Percentiles rank a stretch among this genome's conserved stretches.
Evolutionary conservation across 768 basidiomycete genomes (phyloP).

Genomic region (Candolleomyces efflorescens): DNA sequence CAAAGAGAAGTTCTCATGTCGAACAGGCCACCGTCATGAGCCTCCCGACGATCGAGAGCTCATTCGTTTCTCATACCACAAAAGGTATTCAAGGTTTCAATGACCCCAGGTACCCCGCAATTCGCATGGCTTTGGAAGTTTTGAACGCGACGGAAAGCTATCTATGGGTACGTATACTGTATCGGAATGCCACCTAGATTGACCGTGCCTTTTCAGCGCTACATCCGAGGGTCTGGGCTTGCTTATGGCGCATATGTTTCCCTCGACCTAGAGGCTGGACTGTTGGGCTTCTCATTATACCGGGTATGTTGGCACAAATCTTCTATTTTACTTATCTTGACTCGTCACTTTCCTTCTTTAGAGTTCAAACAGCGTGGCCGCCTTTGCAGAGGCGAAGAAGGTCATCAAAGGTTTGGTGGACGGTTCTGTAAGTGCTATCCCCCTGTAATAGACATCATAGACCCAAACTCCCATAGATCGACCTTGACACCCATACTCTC

Average conservation of each 20-base stretch:
- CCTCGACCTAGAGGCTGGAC: constrained; percentile 73
- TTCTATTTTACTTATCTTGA: too few species aligned
- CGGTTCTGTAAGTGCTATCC: constrained; percentile 56
- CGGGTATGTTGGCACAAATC: constrained; percentile 53
- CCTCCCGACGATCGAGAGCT: constrained; percentile 92
- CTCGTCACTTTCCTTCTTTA: too few species aligned
- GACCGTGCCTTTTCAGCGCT: constrained; percentile 49
- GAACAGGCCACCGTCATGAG: constrained; percentile 78
- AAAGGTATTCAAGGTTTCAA: constrained; percentile 77
- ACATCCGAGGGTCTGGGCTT: constrained; percentile 90
- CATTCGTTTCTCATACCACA: constrained; percentile 73
- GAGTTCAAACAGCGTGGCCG: constrained; percentile 78
- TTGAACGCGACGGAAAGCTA: constrained; percentile 93
- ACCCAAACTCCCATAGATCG: constrained; percentile 46
- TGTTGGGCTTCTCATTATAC: constrained; percentile 73
- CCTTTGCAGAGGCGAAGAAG: constrained; percentile 74
- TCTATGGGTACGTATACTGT: constrained; percentile 68
- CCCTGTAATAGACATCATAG: background rate
- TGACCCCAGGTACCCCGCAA: constrained; percentile 80
- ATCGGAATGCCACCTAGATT: constrained; percentile 3
- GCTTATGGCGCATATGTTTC: constrained; percentile 87
- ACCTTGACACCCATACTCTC: constrained; percentile 72
- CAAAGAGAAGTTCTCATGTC: background rate
- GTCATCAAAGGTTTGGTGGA: constrained; percentile 79
- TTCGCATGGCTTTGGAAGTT: constrained; percentile 80